These are phyloP conservation scores for Nothopassalora personata DNA, from an alignment of 2,329 filamentous ascomycete species.

Conservation along the genomic window DNA sequence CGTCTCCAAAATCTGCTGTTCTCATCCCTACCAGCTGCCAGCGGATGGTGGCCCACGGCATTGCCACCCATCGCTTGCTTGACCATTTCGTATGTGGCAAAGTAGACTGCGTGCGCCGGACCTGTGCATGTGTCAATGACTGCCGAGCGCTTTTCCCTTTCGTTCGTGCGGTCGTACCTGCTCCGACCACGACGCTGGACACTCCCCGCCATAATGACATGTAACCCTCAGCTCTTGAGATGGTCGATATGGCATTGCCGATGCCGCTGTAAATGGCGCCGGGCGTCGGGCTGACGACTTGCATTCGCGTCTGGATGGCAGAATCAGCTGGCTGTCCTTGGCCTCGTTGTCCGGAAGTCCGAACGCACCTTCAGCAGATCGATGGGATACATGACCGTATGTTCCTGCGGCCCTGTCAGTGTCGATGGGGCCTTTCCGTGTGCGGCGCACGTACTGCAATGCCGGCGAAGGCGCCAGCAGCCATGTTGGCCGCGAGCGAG, in stretches of 20 bases:
- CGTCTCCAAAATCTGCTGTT: background rate
- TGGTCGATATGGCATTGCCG: conserved; percentile 86
- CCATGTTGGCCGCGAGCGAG: conserved; percentile 89
- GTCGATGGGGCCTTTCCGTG: background rate
- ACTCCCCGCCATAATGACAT: conserved; percentile 93
- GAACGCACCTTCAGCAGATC: conserved; percentile 85
- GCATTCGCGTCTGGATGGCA: conserved; percentile 78
- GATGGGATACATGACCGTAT: conserved; percentile 98
- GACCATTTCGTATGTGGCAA: conserved; percentile 94
- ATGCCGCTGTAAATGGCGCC: conserved; percentile 82
- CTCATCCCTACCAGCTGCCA: conserved; percentile 69
- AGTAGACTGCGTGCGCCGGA: conserved; percentile 95
- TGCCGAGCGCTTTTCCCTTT: background rate
- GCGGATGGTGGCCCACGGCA: conserved; percentile 79
- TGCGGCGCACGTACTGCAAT: conserved; percentile 65
- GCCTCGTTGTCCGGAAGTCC: conserved; percentile 1
- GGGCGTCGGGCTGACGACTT: conserved; percentile 80
- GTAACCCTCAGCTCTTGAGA: conserved; percentile 83
- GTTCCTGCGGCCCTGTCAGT: conserved; percentile 58
- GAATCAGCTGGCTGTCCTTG: conserved; percentile 5
- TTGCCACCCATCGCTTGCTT: conserved; percentile 96
- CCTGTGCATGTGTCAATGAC: conserved; percentile 48
- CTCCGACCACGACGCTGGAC: conserved; percentile 91
- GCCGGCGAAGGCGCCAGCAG: conserved; percentile 91
- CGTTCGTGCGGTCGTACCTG: conserved; percentile 53